Base-by-base conservation (phyloP, 2,329 filamentous ascomycete genomes). In the Cercospora sesami region DNA sequence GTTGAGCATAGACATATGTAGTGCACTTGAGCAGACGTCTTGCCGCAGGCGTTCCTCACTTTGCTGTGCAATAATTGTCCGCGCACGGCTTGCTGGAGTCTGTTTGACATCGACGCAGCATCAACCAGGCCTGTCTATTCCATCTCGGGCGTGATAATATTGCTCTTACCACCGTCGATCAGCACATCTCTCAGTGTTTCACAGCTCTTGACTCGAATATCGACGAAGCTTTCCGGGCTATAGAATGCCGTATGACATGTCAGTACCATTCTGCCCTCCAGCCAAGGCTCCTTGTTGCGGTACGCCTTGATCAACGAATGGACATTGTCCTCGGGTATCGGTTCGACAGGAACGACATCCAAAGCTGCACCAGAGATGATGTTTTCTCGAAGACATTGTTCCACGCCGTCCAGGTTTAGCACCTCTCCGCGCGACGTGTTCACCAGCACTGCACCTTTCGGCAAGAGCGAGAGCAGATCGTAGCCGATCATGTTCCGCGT, bases 211-310 rank as follows among this genome's bases (percentile, higher is more conserved):
- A 73, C 60, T 6, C 74, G 66, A 51, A 75, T 75, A 48, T 75
- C 74, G 7, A 74, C 69, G 58, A 74, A 75, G 58, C 72, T 74
- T 39, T 75, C 73, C 4, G 74, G 74, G 30, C 72, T 74, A 57
- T 75, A 75, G 36, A 75, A 75, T 4, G 74, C 74, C 1, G 74
- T 72, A 36, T 75, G 74, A 18, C 74, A 75, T n/a, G 74, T 79
- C 63, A 80, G 72, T 4, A 73, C 75, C 69, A 79, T 70, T 63
- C 80, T 72, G 6, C 81, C 81, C 70, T 80, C 79, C 64, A 83
- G 70, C 81, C 81, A 83, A 18, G 74, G 70, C 72, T 83, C 81
- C 59, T 80, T 75, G 45, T 72, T 72, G 7, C 75, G 64, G 30
- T 76, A 77, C 7, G 75, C 75, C 59, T 74, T 72, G 5, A 77